Evolutionary conservation across 768 basidiomycete species (phyloP), one percentile per base, ranked within the genome.

Genomic region (Rhodotorula kratochvilovae): DNA sequence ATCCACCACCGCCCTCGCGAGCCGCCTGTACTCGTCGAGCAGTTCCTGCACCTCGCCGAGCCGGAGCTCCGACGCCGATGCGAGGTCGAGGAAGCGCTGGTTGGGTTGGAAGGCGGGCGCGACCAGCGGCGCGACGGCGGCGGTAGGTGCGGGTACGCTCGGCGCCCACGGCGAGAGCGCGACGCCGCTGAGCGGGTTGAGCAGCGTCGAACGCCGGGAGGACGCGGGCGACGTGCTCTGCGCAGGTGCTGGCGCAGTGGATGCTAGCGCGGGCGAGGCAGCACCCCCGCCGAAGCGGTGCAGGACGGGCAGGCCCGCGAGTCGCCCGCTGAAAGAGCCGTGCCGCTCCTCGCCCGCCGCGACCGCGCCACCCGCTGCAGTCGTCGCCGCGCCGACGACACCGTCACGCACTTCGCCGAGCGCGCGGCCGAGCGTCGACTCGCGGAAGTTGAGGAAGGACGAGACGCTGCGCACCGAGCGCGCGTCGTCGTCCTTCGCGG

Each of bases 11-110:
- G 48, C 21, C 46, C 2, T 25, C 45, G 29, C 65, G 2, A 76
- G 46, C 45, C 63, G 57, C 53, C 67, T 54, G 45, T 77, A 97
- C 73, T 96, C 94, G 43, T 83, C 81, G 78, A 98, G 81, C 54
- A 99, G 82, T 73, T 89, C 86, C 1, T 84, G 86, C 2, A 97
- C 87, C 75, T 99, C 95, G 0, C 88, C 86, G 35, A 97, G 81
- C 63, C 84, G 85, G 64, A 98, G 80, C 71, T 98, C 95, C 63
- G 88, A 89, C 58, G 86, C 85, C 25, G 50, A 46, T 0, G 85
- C 82, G 72, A 88, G 88, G 60, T 89, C 86, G 66, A 91, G 70
- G 79, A 93, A 92, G 19, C 88, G 85, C 57, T 84, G 81, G 55
- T 85, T 87, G 0, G 89, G 91, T 19, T 87, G 87, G 0, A 85